Percentiles rank a stretch among this genome's conserved stretches.
phyloP scores from a whole-genome alignment of 371 early-diverging fungal species.

The Choanephora cucurbitarum region DNA sequence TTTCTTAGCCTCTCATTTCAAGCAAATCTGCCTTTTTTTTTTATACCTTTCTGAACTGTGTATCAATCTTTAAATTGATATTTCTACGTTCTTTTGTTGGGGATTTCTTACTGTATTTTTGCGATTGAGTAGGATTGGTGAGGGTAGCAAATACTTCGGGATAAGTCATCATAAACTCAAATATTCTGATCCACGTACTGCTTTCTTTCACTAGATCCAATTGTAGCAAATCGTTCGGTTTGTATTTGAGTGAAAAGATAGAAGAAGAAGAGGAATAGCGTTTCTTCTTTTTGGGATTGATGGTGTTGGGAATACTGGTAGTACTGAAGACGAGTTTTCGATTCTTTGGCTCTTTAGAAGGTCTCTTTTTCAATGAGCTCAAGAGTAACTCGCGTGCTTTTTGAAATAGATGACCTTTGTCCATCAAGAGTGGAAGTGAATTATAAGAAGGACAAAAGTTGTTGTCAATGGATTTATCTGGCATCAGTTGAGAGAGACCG shows the following conservation, averaged over 20 bases:
- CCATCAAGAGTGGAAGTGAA: constrained; percentile 3
- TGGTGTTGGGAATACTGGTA: neutral
- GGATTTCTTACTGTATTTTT: constrained; percentile 7
- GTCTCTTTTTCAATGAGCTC: neutral
- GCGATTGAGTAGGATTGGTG: constrained; percentile 13
- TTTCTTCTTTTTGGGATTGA: neutral
- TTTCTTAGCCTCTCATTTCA: no score
- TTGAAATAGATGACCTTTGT: constrained; percentile 9
- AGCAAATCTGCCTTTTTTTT: no score
- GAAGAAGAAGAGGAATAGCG: neutral
- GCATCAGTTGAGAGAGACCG: constrained; percentile 20
- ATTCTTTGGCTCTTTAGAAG: neutral
- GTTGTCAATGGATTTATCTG: neutral
- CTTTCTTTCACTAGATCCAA: constrained; percentile 30
- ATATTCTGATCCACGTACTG: constrained; percentile 27
- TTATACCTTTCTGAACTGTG: no score
- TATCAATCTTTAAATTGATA: neutral
- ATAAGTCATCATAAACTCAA: constrained; percentile 27
- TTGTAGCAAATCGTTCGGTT: constrained; percentile 30
- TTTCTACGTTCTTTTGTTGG: neutral
- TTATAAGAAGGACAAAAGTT: constrained; percentile 3
- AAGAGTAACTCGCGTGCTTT: constrained; percentile 13
- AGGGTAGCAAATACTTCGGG: constrained; percentile 18
- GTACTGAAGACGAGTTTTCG: no score
- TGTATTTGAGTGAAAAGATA: constrained; percentile 8